Base-by-base conservation (phyloP, 495 filamentous ascomycete genomes). In the Massariosphaeria phaeospora region DNA sequence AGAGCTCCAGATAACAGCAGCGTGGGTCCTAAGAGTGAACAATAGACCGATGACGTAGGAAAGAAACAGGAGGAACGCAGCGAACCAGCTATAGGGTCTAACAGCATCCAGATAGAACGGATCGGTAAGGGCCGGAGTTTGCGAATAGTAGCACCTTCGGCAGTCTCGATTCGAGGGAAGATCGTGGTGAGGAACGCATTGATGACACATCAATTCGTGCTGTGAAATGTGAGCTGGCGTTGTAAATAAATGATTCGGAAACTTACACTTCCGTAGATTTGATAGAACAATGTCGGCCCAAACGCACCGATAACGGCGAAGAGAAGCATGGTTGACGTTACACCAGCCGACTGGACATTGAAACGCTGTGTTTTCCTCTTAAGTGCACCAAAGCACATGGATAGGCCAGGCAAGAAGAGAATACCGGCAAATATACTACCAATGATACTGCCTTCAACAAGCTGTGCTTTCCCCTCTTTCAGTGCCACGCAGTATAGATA, bases 301-400 rank as follows among this genome's bases (percentile, higher is more conserved):
- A 99, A 97, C n/a, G 91, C 91, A 48, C 87, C 94, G 66, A 99
- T 91, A 21, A 94, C 85, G 45, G 91, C 91, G 67, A 99, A 99
- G 30, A 99, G 79, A 21, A 99, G 73, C 93, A 99, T 99, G 5
- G 94, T 99, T 2, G 89, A 95, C 3, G 93, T 98, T 31, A 96
- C 93, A 61, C 94, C 94, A 26, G 93, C 93, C 35, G 94, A 97
- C 67, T 84, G 89, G 59, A 93, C 90, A 70, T 99, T 99, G 76
- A 99, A 99, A 52, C 93, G 85, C 65, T 99, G 93, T 0, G 93
- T 99, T 70, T 99, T 99, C 57, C 94, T 83, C 71, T 95, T 95
- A 68, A 99, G 84, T 24, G 94, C 93, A 15, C 93, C 93, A 64
- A 95, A 99, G 70, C 94, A 97, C 93, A 99, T 99, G 51, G 89